Base-by-base conservation (phyloP, 257 asterid species). In the Nicotiana attenuata region DNA sequence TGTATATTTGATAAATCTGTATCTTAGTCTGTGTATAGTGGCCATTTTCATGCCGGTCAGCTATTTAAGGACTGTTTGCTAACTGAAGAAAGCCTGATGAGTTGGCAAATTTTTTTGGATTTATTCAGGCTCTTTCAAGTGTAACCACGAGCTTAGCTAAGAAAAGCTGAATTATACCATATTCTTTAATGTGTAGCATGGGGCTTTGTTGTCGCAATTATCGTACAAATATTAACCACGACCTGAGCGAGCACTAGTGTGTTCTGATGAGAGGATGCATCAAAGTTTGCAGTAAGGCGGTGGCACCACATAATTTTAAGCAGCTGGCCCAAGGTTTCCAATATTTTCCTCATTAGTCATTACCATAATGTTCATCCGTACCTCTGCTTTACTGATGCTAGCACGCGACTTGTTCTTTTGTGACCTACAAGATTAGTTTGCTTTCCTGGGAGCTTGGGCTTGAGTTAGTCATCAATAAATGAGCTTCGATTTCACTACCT, bases 41-140 rank as follows among this genome's bases (percentile, higher is more conserved):
- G 80, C 91, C 89, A 88, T 86, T 88, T 91, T 88, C 69, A 86
- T 83, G 86, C 82, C 64, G 86, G 83, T 82, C 87, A 82, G 83
- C 81, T 84, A 90, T 83, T 77, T 79, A 76, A 82, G 88, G 78
- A 85, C 64, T 65, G 69, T 26, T 76, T 61, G 38, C 47, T 24
- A 53, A 75, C 78, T 78, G 75, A 26, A 75, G 81, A 86, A 71
- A 35, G 65, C 57, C 79, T 71, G 38, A 28, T 71, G 35, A 22
- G 60, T 47, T 47, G 60, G 38, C 22, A 20, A 5, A 41, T 13
- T 20, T 1, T 33, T 41, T 45, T 7, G 15, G 14, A 45, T 22
- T 11, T 71, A 52, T 50, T 81, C 80, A 22, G 52, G 38, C 53
- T 71, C 83, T 81, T 80, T 61, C 85, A 56, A 67, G 77, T 73